Evolutionary conservation across 352 stramenopile species (phyloP).

Genomic region (Phytophthora citrophthora): DNA sequence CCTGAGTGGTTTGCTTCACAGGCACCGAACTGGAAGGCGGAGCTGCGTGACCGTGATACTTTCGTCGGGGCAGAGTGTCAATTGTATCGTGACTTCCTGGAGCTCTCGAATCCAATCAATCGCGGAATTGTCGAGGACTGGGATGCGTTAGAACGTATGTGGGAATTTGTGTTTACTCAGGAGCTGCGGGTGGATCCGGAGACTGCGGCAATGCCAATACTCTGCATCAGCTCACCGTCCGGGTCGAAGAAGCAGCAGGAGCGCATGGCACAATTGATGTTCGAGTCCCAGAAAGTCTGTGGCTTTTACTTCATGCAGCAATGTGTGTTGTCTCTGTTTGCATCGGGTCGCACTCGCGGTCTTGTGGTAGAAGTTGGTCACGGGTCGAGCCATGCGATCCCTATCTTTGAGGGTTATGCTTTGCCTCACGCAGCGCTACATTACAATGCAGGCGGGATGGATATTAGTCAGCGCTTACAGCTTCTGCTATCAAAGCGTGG

Average conservation of each 20-base stretch:
- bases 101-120: constrained; percentile 77
- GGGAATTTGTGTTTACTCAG: constrained; percentile 86
- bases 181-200: constrained; percentile 82
- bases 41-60: constrained; percentile 77
- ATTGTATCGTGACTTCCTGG: constrained; percentile 71
- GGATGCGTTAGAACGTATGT: constrained; percentile 86
- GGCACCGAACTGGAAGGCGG: constrained; percentile 56
- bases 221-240: constrained; percentile 69
- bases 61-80: constrained; percentile 72
- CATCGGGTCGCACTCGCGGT: constrained; percentile 86
- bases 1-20: constrained; percentile 82
- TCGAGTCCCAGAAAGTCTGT: constrained; percentile 81
- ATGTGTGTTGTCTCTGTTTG: constrained; percentile 85
- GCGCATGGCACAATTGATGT: constrained; percentile 86
- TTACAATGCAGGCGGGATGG: constrained; percentile 71
- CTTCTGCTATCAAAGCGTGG: constrained; percentile 71
- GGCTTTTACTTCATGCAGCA: constrained; percentile 90
- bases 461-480: constrained; percentile 80
- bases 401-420: constrained; percentile 86
- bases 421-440: constrained; percentile 78
- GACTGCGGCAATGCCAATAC: constrained; percentile 65
- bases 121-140: constrained; percentile 84
- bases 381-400: constrained; percentile 85
- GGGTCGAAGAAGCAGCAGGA: constrained; percentile 75
- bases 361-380: constrained; percentile 88